These are phyloP conservation scores for Sordariomycetes sp. DNA, from an alignment of 2,329 filamentous ascomycete genomes.

Conservation along the genomic window DNA sequence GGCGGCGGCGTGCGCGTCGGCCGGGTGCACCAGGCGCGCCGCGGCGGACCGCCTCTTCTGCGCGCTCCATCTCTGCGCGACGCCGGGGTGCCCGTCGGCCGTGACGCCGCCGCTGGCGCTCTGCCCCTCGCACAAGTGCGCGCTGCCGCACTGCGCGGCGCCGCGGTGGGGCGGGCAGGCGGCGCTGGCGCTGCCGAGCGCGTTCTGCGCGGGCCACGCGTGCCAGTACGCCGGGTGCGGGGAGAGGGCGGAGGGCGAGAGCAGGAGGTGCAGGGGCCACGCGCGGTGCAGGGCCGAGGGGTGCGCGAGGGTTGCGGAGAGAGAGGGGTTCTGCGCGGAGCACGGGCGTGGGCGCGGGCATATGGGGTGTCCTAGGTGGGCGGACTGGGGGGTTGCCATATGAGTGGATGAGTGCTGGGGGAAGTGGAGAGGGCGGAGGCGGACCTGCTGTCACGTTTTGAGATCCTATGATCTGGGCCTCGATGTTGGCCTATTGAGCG, in stretches of 20 bases:
- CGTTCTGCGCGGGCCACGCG: constrained; percentile 2
- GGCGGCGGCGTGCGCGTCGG: constrained; percentile 1
- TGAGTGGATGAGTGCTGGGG: background rate
- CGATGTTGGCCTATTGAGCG: no score
- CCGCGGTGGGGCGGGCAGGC: background rate
- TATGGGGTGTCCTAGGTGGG: background rate
- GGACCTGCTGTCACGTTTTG: background rate
- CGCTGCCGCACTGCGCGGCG: constrained; percentile 2
- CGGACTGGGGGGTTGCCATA: background rate
- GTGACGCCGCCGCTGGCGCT: background rate
- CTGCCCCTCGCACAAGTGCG: constrained; percentile 5
- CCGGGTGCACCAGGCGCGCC: constrained; percentile 2
- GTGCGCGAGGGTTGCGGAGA: background rate
- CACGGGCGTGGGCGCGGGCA: background rate
- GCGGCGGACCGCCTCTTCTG: background rate
- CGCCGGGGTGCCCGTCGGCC: background rate
- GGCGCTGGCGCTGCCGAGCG: background rate
- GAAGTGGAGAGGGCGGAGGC: background rate
- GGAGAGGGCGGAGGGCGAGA: background rate
- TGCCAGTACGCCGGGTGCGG: background rate
- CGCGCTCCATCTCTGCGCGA: constrained; percentile 1
- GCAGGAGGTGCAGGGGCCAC: constrained; percentile 1
- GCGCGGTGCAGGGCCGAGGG: background rate
- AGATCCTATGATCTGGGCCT: background rate
- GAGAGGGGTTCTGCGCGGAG: background rate